Evolutionary conservation across 257 asterid genomes (phyloP), one percentile per base, ranked within the genome.

Genomic region (Penstemon eatonii): DNA sequence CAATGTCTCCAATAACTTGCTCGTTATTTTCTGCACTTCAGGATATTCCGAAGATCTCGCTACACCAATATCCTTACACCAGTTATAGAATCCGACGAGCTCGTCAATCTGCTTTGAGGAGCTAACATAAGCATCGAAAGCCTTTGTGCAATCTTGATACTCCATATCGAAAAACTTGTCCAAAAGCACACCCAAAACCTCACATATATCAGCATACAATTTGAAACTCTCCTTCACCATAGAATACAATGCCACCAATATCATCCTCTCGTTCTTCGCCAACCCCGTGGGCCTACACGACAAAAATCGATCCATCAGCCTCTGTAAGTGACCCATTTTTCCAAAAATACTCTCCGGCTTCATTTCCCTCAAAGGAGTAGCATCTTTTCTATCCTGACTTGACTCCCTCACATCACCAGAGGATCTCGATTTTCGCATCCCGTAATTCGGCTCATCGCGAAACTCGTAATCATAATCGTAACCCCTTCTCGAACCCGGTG

Each of bases 151-250:
- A 69, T 89, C 93, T 65, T 83, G 84, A 60, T 89, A 73, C 84
- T 84, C 93, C 96, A 89, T 84, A 37, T 89, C 96, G 15, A 86
- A 86, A 73, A 89, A 89, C 71, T 79, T 89, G 53, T 89, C 96
- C 74, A 89, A 67, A 78, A 89, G 76, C 71, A 84, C 80, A 13
- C 94, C 91, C 78, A 89, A 78, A 66, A 89, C 82, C 75, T 86
- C 96, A 65, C 96, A 89, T 8, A 89, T 69, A 76, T 89, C 96
- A 45, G 91, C 88, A 66, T 89, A 89, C 41, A 89, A 15, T 84
- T 83, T 82, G 71, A 89, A 89, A 75, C 88, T 89, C 81, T 89
- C 94, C 81, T 70, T 85, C 69, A 81, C 80, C 65, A 85, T 59
- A 33, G 87, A 66, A 64, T 86, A 86, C 75, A 89, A 37, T 1